Evolutionary conservation across 495 filamentous ascomycete genomes (phyloP).

Genomic region (Annulohypoxylon moriforme): DNA sequence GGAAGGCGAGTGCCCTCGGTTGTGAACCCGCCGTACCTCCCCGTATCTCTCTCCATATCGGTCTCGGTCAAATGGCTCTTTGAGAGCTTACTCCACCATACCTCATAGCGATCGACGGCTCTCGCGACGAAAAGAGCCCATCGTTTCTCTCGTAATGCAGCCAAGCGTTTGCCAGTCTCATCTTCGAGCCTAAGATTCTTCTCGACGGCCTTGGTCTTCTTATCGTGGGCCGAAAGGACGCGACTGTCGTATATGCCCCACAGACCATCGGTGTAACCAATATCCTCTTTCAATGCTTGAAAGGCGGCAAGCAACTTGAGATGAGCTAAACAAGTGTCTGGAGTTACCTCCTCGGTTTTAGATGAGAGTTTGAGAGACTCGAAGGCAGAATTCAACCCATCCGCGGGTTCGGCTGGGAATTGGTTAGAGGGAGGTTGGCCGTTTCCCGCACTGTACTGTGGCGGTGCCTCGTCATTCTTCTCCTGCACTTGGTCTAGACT

Average conservation of each 20-base stretch:
- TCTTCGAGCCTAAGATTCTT: constrained; percentile 35
- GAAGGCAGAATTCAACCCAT: constrained; percentile 57
- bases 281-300: constrained; percentile 71
- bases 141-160: constrained; percentile 76
- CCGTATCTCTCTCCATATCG: constrained; percentile 44
- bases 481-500: not conserved
- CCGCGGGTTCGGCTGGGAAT: not conserved
- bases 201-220: constrained; percentile 28
- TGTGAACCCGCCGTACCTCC: constrained; percentile 45
- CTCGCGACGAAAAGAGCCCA: constrained; percentile 81
- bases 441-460: constrained; percentile 36
- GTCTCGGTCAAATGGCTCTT: constrained; percentile 45
- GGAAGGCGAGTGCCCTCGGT: constrained; percentile 19
- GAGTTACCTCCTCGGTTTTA: constrained; percentile 42
- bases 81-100: constrained; percentile 70
- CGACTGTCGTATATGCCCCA: constrained; percentile 70
- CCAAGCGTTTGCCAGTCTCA: constrained; percentile 49
- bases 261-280: constrained; percentile 71
- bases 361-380: constrained; percentile 51
- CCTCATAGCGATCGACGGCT: constrained; percentile 77
- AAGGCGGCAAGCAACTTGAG: constrained; percentile 80
- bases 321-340: constrained; percentile 73
- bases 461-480: constrained; percentile 41
- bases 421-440: constrained; percentile 1
- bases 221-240: constrained; percentile 46